Evolutionary conservation across 2,329 filamentous ascomycete genomes (phyloP).

Genomic region (Alternaria panax): DNA sequence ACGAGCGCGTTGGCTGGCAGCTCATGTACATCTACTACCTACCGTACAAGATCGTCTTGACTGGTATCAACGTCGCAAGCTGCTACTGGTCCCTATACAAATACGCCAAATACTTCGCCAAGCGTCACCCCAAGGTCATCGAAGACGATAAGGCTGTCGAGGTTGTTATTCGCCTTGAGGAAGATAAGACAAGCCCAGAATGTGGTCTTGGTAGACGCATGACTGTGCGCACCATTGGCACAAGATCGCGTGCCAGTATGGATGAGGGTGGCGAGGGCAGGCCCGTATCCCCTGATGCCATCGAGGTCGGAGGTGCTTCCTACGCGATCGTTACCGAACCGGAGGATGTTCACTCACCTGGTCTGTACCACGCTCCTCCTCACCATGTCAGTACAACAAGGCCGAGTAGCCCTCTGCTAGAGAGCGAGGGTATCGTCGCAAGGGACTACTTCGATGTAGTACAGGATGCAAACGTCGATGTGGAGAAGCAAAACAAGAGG

Average conservation of each 20-base stretch:
- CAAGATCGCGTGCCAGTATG: neutral
- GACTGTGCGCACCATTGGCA: constrained; percentile 29
- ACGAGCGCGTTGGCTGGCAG: constrained; percentile 52
- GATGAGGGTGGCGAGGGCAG: neutral
- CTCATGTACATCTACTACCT: constrained; percentile 53
- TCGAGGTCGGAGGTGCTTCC: neutral
- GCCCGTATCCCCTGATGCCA: neutral
- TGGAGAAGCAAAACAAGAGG: constrained; percentile 1
- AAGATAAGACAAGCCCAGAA: constrained; percentile 14
- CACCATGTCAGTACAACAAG: neutral
- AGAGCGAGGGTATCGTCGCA: constrained; percentile 7
- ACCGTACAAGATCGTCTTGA: constrained; percentile 56
- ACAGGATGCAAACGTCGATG: neutral
- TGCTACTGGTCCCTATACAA: constrained; percentile 51
- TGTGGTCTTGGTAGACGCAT: constrained; percentile 30
- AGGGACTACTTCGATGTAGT: constrained; percentile 6
- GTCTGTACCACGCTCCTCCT: neutral
- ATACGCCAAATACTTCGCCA: constrained; percentile 58
- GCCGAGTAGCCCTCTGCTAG: constrained; percentile 1
- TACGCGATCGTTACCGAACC: constrained; percentile 2
- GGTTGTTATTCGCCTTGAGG: constrained; percentile 37
- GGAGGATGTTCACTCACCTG: neutral
- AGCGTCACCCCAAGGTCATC: constrained; percentile 57
- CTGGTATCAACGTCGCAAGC: constrained; percentile 54
- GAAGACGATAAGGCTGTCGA: constrained; percentile 56